Evolutionary conservation across 805 yeast species (phyloP), one percentile per base, ranked within the genome.

Genomic region (Wickerhamia fluorescens): DNA sequence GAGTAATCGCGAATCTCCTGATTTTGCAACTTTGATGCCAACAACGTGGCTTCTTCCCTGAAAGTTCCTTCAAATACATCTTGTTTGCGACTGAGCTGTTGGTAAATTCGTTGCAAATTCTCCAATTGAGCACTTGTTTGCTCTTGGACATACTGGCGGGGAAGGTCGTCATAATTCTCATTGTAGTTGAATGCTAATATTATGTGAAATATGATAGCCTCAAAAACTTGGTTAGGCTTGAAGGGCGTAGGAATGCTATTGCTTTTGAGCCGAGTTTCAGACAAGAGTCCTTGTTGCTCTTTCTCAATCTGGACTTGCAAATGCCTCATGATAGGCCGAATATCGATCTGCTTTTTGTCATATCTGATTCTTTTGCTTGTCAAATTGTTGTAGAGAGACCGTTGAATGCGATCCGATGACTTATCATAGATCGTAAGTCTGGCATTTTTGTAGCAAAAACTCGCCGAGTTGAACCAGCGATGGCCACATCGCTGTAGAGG

Each of bases 311-410:
- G 18, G 4, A 35, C 36, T 5, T 31, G 28, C 16, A 41, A 35
- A 16, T 42, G 40, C 7, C 28, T 25, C 5, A 43, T 27, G 10
- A 31, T 25, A 6, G 49, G 50, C 11, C 32, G 33, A 20, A 39
- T 28, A 2, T 16, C 15, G 14, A 33, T 21, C n/a, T 28, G 20
- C 9, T 21, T 19, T 4, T 39, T 31, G n/a, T n/a, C n/a, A 24
- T 44, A 44, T 6, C 35, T 30, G n/a, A n/a, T n/a, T n/a, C n/a
- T n/a, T n/a, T n/a, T n/a, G n/a, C n/a, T n/a, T 15, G 32, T 38
- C 6, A 44, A 21, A n/a, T 37, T 35, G 16, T 44, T 39, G 31
- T 31, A 41, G 16, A 23, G 25, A 6, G 25, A 29, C 20, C 51
- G 40, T 25, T 44, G 49, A 13, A 19, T 16, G 7, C 18, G 23